Evolutionary conservation across 768 basidiomycete genomes (phyloP), one percentile per base, ranked within the genome.

Genomic region (Rhodosporidiobolus sp.): DNA sequence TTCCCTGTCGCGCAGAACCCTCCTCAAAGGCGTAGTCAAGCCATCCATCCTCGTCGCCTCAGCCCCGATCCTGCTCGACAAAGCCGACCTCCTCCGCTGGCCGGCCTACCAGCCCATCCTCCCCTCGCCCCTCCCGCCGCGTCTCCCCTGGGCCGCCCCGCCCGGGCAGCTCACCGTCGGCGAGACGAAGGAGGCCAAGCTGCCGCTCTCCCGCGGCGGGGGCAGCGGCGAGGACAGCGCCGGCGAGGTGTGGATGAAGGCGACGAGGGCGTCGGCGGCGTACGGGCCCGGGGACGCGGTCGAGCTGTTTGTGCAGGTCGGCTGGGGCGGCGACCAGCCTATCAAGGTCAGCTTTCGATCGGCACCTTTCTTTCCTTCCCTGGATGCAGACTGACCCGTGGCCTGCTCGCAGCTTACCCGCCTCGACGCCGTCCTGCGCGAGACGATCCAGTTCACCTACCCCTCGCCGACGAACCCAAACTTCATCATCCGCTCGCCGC

Each of bases 11-110:
- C n/a, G 30, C 63, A 73, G 72, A 30, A 34, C 46, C 22, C 30
- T 70, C 10, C 65, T 74, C 50, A 74, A 74, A 14, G 28, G 32
- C 26, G 1, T 52, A 11, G 22, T 57, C 54, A 74, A 70, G 57
- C 50, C 66, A 7, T 11, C 62, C 20, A 24, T 70, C 32, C 22
- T 63, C 38, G 30, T 54, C 65, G 55, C 69, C 0, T 67, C 65
- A 0, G 64, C 73, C 17, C 45, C 69, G 26, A 34, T 74, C 62
- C 50, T 59, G n/a, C 69, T 74, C 28, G 32, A 63, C 65, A 74
- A 74, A 34, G 69, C 65, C 49, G 73, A 74, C 53, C 63, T 70
- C 43, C 65, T 74, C 19, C 38, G 35, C 20, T 74, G 69, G 65
- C 73, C 73, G 7, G 53, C 26, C 16, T 74, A 62, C 49, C 10